phyloP scores from a whole-genome alignment of 805 yeast species.

The Scheffersomyces stipitis region DNA sequence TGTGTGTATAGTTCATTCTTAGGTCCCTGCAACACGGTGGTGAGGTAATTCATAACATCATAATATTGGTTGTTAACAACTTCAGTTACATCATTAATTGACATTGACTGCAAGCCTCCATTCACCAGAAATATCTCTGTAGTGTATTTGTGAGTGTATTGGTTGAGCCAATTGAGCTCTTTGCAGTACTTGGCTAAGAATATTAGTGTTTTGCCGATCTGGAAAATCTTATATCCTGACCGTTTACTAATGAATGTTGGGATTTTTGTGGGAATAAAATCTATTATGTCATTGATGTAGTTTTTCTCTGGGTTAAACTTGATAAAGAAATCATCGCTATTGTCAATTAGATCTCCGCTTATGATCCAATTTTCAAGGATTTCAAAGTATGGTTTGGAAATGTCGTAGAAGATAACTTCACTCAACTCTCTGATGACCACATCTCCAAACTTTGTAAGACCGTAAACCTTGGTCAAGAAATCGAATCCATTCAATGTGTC shows the following conservation, averaged over 20 bases:
- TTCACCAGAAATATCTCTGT: constrained; percentile 27
- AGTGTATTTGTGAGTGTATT: constrained; percentile 36
- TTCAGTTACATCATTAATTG: constrained; percentile 33
- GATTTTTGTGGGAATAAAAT: constrained; percentile 30
- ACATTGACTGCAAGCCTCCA: constrained; percentile 33
- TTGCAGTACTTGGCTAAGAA: constrained; percentile 66
- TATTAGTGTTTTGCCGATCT: constrained; percentile 70
- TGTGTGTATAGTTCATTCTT: constrained; percentile 53
- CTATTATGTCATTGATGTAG: constrained; percentile 35
- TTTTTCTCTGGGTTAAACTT: constrained; percentile 26
- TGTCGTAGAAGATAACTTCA: constrained; percentile 40
- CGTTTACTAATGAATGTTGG: constrained; percentile 47
- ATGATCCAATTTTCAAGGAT: constrained; percentile 66
- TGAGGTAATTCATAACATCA: constrained; percentile 54
- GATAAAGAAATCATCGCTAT: constrained; percentile 63
- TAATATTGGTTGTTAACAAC: constrained; percentile 43
- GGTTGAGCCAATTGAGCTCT: constrained; percentile 64
- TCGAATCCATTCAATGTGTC: constrained; percentile 43
- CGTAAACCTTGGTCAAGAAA: constrained; percentile 52
- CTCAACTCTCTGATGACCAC: constrained; percentile 45
- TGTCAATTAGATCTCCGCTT: constrained; percentile 59
- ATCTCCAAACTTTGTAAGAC: constrained; percentile 66
- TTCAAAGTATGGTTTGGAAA: constrained; percentile 59
- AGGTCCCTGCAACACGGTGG: constrained; percentile 43
- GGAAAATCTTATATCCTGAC: constrained; percentile 48